phyloP scores from a whole-genome alignment of 2,329 filamentous ascomycete species.

The Periconia sp. region DNA sequence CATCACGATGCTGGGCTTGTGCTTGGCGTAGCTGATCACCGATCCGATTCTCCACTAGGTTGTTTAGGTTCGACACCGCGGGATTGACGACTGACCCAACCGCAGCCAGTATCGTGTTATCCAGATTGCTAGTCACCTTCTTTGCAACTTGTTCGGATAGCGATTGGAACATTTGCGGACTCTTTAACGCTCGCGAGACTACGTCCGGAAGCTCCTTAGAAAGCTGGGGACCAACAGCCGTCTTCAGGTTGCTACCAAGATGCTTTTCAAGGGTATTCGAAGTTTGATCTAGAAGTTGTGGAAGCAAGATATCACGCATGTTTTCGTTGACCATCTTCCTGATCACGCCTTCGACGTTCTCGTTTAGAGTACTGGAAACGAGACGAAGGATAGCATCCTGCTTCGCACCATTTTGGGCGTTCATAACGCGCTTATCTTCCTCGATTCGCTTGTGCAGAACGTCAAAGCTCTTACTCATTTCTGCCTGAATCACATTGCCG shows the following conservation, averaged over 20 bases:
- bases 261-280: conserved; percentile 73
- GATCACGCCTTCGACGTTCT: conserved; percentile 78
- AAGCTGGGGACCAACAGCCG: conserved; percentile 69
- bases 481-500: conserved; percentile 53
- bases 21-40: conserved; percentile 58
- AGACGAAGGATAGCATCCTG: conserved; percentile 73
- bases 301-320: conserved; percentile 77
- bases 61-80: conserved; percentile 70
- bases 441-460: conserved; percentile 66
- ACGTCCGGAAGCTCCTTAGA: conserved; percentile 76
- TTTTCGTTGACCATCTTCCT: conserved; percentile 76
- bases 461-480: conserved; percentile 59
- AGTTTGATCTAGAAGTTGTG: conserved; percentile 67
- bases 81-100: conserved; percentile 61
- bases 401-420: conserved; percentile 67
- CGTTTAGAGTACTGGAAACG: conserved; percentile 71
- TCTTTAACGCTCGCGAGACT: conserved; percentile 72
- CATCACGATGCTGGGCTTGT: conserved; percentile 59
- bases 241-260: conserved; percentile 70
- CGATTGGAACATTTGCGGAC: conserved; percentile 72
- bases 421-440: conserved; percentile 71
- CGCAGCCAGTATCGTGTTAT: conserved; percentile 69
- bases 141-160: conserved; percentile 75
- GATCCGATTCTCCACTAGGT: conserved; percentile 70
- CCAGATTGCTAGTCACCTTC: conserved; percentile 70